Percentiles rank a stretch among this genome's conserved stretches.
These are phyloP conservation scores for Aspergillus bridgeri DNA, from an alignment of 495 filamentous ascomycete genomes.

Conservation along the genomic window DNA sequence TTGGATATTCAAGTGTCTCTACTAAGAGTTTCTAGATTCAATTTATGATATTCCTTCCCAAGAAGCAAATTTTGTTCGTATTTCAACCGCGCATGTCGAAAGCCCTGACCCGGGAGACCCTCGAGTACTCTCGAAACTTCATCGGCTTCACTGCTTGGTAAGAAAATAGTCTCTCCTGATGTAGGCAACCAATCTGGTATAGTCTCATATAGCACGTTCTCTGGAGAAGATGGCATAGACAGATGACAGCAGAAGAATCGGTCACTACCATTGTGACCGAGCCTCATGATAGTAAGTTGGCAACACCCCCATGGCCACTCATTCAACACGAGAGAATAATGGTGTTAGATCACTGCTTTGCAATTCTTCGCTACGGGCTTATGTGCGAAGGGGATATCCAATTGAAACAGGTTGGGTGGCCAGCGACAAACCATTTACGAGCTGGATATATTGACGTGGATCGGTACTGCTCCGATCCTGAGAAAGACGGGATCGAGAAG, in stretches of 20 bases:
- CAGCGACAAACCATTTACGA: neutral
- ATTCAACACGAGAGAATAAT: neutral
- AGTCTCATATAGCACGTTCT: neutral
- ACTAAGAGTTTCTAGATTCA: neutral
- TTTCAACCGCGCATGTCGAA: neutral
- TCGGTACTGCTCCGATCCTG: neutral
- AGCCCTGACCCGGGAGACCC: neutral
- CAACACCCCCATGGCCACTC: neutral
- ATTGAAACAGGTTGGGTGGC: neutral
- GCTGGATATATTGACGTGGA: neutral
- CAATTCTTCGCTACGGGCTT: neutral
- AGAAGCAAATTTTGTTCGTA: neutral
- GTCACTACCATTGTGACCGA: neutral
- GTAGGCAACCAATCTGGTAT: no score
- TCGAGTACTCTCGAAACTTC: neutral
- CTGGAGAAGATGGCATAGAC: neutral
- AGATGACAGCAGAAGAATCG: neutral
- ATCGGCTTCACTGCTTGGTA: neutral
- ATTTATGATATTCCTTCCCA: neutral
- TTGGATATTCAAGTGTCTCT: neutral
- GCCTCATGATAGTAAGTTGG: neutral
- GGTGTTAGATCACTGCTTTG: neutral
- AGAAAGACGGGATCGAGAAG: neutral
- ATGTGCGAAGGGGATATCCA: neutral
- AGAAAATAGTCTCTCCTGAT: no score